Conservation (phyloP, 2,329 filamentous ascomycete genomes). For the Paecilomyces formosus region DNA sequence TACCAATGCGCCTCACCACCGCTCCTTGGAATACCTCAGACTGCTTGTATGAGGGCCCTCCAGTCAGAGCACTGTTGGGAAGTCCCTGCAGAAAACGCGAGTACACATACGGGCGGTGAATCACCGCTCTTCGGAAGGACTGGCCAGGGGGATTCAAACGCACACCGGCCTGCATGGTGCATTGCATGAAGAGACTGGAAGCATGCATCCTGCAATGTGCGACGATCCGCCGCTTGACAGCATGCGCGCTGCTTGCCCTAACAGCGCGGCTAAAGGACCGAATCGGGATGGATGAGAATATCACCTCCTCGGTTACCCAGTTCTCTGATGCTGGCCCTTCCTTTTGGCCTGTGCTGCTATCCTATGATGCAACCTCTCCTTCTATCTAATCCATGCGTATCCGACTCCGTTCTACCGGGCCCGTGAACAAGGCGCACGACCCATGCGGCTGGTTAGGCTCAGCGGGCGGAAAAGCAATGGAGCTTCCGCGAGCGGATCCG, state of each 20-base stretch:
- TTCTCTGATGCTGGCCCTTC: not conserved
- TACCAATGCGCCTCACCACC: not conserved
- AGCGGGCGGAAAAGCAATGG: not conserved
- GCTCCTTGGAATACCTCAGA: not conserved
- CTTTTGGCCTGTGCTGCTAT: not conserved
- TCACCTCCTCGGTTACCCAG: not conserved
- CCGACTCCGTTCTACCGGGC: not conserved
- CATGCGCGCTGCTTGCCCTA: constrained; percentile 9
- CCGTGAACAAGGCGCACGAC: not conserved
- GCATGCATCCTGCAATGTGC: constrained; percentile 1
- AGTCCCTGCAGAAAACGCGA: not conserved
- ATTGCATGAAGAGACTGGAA: constrained; percentile 9
- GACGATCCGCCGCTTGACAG: constrained; percentile 6
- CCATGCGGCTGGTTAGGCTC: not conserved
- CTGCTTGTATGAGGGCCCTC: not conserved
- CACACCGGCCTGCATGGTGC: constrained; percentile 1
- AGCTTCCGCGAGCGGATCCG: not conserved
- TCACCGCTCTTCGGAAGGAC: constrained; percentile 11
- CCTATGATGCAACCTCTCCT: not conserved
- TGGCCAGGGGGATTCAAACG: not conserved
- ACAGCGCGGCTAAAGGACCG: constrained; percentile 2
- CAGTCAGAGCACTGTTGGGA: not conserved
- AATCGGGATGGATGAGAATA: not conserved
- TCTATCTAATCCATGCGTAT: no score
- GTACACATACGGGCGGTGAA: constrained; percentile 9